Conservation (phyloP, 495 filamentous ascomycete genomes). For the Halenospora varia region DNA sequence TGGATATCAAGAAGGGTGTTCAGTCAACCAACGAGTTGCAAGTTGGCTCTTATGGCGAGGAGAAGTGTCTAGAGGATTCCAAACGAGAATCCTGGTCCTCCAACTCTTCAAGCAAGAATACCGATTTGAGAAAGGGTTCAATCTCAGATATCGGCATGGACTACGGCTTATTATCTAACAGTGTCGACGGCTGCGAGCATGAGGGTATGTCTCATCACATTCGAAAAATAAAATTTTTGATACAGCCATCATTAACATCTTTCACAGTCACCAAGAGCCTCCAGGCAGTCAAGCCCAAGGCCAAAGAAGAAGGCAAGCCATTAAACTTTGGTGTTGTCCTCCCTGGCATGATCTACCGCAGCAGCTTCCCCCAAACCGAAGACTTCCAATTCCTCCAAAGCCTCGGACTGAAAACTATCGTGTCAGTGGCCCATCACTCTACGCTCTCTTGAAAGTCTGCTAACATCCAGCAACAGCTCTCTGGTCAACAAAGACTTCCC, state of each 20-base stretch:
- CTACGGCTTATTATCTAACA: constrained; percentile 7
- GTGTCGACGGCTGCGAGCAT: constrained; percentile 12
- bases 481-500: constrained; percentile 66
- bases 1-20: background rate
- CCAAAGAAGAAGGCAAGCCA: constrained; percentile 36
- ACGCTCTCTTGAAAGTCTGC: background rate
- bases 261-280: constrained; percentile 33
- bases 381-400: constrained; percentile 61
- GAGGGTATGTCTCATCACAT: constrained; percentile 9
- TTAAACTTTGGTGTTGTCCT: constrained; percentile 64
- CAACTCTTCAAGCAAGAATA: background rate
- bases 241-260: constrained; percentile 30
- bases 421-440: constrained; percentile 46
- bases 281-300: constrained; percentile 8
- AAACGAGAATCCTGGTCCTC: background rate
- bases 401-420: constrained; percentile 66
- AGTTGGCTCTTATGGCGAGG: constrained; percentile 5
- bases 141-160: constrained; percentile 14
- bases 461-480: constrained; percentile 53
- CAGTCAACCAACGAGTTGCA: background rate
- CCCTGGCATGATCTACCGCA: constrained; percentile 64
- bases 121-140: background rate
- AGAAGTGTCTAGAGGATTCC: constrained; percentile 4
- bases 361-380: constrained; percentile 61
- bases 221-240: background rate